Percentiles rank a stretch among this genome's conserved stretches.
Conservation (phyloP, 148 eudicot genomes). For the Agrostemma githago region DNA sequence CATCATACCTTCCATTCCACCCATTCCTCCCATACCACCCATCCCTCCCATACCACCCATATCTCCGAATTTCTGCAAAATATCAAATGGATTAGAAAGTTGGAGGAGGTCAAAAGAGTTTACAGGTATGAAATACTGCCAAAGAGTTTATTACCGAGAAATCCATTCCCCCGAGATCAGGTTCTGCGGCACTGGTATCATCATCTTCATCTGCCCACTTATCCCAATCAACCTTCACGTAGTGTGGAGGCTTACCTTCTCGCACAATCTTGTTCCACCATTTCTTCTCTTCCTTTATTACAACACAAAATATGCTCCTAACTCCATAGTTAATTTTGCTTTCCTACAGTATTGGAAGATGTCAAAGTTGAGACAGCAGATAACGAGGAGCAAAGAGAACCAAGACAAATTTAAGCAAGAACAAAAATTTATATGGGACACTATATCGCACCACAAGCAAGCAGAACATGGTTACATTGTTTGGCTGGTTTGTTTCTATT, state of each 20-base stretch:
- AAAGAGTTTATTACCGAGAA: conserved; percentile 59
- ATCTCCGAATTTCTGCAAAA: conserved; percentile 74
- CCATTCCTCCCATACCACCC: conserved; percentile 43
- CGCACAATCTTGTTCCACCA: conserved; percentile 85
- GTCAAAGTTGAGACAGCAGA: background rate
- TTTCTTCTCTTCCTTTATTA: conserved; percentile 75
- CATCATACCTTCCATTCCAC: conserved; percentile 7
- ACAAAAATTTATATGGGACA: background rate
- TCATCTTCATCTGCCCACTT: conserved; percentile 99
- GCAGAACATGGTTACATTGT: background rate
- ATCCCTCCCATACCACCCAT: conserved; percentile 40
- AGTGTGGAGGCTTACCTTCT: conserved; percentile 78
- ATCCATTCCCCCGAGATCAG: conserved; percentile 91
- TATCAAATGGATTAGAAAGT: conserved; percentile 6
- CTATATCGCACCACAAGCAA: background rate
- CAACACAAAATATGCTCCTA: conserved; percentile 67
- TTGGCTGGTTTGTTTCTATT: background rate
- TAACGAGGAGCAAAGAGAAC: background rate
- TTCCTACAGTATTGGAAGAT: conserved; percentile 39
- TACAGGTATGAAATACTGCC: background rate
- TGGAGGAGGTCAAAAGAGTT: background rate
- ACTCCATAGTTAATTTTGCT: conserved; percentile 70
- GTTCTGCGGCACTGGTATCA: conserved; percentile 48
- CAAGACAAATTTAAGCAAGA: background rate
- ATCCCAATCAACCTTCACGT: conserved; percentile 97